These are phyloP conservation scores for Otatea glauca DNA, from an alignment of 176 grass and related monocot genomes.

Conservation along the genomic window DNA sequence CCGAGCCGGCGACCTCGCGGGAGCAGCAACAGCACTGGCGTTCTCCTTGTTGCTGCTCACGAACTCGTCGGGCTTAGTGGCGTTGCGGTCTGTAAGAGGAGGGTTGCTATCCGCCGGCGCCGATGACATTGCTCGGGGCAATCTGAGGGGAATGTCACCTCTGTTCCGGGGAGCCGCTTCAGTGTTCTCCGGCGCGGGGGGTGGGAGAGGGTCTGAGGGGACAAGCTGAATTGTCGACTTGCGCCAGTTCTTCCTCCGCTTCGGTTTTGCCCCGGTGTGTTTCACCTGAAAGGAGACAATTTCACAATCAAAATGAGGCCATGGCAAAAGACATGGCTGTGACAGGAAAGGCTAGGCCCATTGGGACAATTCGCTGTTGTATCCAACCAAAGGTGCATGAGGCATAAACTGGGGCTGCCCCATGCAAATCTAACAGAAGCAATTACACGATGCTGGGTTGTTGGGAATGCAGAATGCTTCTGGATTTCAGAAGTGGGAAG, in stretches of 20 bases:
- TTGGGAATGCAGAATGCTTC: background rate
- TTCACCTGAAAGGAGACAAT: slow-evolving; percentile 43
- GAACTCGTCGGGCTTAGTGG: slow-evolving; percentile 49
- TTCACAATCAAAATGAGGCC: slow-evolving; percentile 35
- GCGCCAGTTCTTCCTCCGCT: slow-evolving; percentile 79
- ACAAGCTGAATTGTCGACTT: slow-evolving; percentile 72
- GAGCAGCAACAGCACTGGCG: slow-evolving; percentile 17
- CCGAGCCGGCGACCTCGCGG: slow-evolving; percentile 47
- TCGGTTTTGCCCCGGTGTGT: slow-evolving; percentile 47
- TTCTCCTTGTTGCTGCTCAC: slow-evolving; percentile 57
- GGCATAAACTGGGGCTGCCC: background rate
- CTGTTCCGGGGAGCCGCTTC: slow-evolving; percentile 40
- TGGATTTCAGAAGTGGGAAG: background rate
- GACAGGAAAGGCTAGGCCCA: background rate
- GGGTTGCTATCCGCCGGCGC: slow-evolving; percentile 43
- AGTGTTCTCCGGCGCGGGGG: slow-evolving; percentile 35
- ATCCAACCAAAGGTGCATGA: background rate
- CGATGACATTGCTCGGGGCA: slow-evolving; percentile 81
- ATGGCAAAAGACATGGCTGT: background rate
- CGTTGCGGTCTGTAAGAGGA: slow-evolving; percentile 73
- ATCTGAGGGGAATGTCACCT: slow-evolving; percentile 63
- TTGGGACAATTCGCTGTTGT: background rate
- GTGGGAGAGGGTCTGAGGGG: slow-evolving; percentile 41
- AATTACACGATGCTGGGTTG: background rate
- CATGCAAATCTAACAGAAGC: background rate